Conservation (phyloP, 495 filamentous ascomycete genomes). For the Rostrohypoxylon terebratum region DNA sequence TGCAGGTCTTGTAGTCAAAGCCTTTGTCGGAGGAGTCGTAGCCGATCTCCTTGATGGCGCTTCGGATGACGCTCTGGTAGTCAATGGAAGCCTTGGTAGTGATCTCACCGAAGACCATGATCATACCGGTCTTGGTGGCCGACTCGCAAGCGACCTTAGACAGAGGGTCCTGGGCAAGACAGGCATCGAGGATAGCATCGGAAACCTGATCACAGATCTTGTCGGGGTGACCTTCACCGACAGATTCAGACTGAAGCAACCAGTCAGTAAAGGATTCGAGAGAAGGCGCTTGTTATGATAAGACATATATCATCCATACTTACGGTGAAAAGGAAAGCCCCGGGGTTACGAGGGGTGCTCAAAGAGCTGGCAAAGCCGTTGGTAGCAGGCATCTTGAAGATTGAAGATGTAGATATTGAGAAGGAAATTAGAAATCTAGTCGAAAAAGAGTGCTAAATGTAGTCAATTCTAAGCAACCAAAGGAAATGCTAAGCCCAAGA, state of each 20-base stretch:
- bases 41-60: constrained; percentile 96
- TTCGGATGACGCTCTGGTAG: constrained; percentile 97
- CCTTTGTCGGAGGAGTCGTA: constrained; percentile 97
- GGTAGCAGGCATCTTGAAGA: constrained; percentile 71
- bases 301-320: constrained; percentile 45
- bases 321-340: constrained; percentile 95
- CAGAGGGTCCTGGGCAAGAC: constrained; percentile 89
- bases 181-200: constrained; percentile 98
- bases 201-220: constrained; percentile 99
- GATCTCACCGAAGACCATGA: constrained; percentile 99
- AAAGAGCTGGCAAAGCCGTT: constrained; percentile 57
- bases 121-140: constrained; percentile 99
- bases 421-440: constrained; percentile 20
- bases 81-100: constrained; percentile 94
- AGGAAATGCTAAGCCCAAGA: constrained; percentile 34
- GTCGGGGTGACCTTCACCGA: constrained; percentile 97
- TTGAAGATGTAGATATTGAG: constrained; percentile 9
- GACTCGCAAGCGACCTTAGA: constrained; percentile 99
- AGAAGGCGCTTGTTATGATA: neutral
- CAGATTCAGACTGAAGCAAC: constrained; percentile 81
- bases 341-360: constrained; percentile 65
- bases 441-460: constrained; percentile 14
- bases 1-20: constrained; percentile 99
- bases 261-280: neutral
- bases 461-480: constrained; percentile 31